Conservation (phyloP, 805 yeast genomes). For the Lachancea quebecensis region DNA sequence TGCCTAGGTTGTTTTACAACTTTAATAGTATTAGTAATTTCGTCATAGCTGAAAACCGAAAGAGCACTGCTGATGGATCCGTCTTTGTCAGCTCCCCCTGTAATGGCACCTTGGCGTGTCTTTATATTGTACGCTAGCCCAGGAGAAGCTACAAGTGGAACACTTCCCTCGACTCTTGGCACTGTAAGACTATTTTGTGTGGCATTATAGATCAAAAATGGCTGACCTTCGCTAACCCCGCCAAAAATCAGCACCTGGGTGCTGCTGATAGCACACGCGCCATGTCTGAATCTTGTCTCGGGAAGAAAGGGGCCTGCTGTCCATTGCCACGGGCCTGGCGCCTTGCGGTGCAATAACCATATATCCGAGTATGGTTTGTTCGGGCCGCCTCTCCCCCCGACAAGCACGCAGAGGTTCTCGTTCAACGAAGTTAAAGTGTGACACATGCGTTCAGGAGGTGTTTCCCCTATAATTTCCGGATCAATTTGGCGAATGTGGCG, state of each 20-base stretch:
- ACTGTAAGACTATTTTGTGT: conserved; percentile 14
- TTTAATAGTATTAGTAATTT: conserved; percentile 12
- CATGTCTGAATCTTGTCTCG: conserved; percentile 46
- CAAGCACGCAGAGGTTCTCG: conserved; percentile 32
- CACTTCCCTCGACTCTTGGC: conserved; percentile 41
- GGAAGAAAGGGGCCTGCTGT: conserved; percentile 34
- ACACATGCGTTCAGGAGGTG: conserved; percentile 44
- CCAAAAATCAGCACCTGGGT: conserved; percentile 43
- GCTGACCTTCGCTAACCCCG: conserved; percentile 32
- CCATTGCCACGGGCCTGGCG: conserved; percentile 35
- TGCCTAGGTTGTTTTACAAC: conserved; percentile 20
- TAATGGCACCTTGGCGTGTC: conserved; percentile 13
- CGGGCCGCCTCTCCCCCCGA: conserved; percentile 70
- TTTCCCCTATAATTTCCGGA: neutral
- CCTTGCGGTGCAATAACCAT: conserved; percentile 32
- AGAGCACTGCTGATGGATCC: conserved; percentile 30
- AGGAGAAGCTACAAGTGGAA: conserved; percentile 13
- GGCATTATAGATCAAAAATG: conserved; percentile 19
- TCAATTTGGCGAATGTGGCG: neutral
- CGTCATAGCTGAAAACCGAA: conserved; percentile 25
- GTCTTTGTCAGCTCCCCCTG: conserved; percentile 20
- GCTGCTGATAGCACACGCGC: conserved; percentile 29
- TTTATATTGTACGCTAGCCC: conserved; percentile 14
- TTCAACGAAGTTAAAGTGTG: conserved; percentile 42
- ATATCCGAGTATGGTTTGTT: conserved; percentile 37